Conservation (phyloP, 1,139 yeast genomes). For the Meyerozyma guilliermondii region DNA sequence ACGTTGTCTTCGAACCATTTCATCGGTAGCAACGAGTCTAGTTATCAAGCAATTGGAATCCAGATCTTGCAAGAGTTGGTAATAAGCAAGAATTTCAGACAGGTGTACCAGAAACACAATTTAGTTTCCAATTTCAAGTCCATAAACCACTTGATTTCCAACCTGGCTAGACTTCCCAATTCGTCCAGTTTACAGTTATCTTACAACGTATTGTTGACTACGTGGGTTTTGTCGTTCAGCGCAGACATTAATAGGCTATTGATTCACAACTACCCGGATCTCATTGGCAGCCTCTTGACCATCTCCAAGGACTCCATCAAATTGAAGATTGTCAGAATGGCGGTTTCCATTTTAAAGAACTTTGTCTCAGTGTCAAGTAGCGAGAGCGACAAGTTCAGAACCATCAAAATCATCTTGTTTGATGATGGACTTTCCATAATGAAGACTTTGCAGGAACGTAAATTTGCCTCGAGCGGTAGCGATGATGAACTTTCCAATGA, state of each 20-base stretch:
- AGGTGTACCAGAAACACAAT: conserved; percentile 50
- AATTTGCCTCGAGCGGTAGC: conserved; percentile 64
- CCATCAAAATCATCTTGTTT: conserved; percentile 67
- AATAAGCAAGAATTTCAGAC: conserved; percentile 54
- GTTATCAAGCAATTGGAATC: conserved; percentile 59
- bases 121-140: conserved; percentile 49
- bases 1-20: conserved; percentile 35
- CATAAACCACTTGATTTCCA: conserved; percentile 33
- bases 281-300: conserved; percentile 46
- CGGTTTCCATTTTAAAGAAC: conserved; percentile 70
- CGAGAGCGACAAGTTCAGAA: conserved; percentile 33
- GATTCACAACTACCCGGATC: conserved; percentile 54
- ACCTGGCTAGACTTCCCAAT: conserved; percentile 37
- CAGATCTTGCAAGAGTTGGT: conserved; percentile 65
- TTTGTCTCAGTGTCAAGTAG: conserved; percentile 36
- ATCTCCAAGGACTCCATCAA: conserved; percentile 75
- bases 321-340: conserved; percentile 82
- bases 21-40: conserved; percentile 44
- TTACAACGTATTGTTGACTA: conserved; percentile 68
- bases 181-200: conserved; percentile 75
- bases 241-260: conserved; percentile 48
- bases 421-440: conserved; percentile 72
- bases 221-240: conserved; percentile 85
- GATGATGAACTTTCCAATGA: conserved; percentile 88
- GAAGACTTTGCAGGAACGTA: conserved; percentile 71